Conservation (phyloP, 2,329 filamentous ascomycete species). For the Beauveria sp. region DNA sequence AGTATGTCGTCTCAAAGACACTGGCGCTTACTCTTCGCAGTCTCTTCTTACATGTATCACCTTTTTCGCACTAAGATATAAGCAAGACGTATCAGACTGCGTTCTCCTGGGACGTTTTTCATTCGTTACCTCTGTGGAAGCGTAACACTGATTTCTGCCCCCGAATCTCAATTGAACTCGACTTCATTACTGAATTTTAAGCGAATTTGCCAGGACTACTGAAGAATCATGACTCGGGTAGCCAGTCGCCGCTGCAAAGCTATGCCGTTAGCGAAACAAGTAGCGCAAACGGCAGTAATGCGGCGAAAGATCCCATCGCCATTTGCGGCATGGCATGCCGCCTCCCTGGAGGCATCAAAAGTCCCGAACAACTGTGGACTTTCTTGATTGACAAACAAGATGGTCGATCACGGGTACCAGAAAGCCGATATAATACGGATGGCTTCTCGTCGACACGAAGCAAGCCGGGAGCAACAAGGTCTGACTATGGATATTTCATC, state of each 20-base stretch:
- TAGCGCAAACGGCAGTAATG: neutral
- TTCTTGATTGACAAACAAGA: constrained; percentile 12
- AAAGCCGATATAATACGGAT: constrained; percentile 12
- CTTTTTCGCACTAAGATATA: neutral
- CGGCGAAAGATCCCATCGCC: constrained; percentile 4
- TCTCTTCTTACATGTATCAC: neutral
- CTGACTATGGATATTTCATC: constrained; percentile 12
- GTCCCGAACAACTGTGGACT: constrained; percentile 11
- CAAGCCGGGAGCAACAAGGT: constrained; percentile 4
- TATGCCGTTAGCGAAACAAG: neutral
- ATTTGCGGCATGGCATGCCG: constrained; percentile 14
- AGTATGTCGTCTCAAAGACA: neutral
- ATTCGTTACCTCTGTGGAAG: neutral
- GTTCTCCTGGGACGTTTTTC: neutral
- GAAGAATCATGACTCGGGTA: neutral
- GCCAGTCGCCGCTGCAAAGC: neutral
- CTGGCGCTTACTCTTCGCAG: neutral
- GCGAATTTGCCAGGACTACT: neutral
- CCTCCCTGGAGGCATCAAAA: constrained; percentile 11
- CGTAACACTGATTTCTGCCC: neutral
- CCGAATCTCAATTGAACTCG: neutral
- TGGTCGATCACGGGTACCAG: constrained; percentile 10
- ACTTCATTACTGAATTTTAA: neutral
- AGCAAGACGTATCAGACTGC: neutral
- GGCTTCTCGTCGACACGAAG: constrained; percentile 7